These are phyloP conservation scores for Fragilaria crotonensis DNA, from an alignment of 108 stramenopile genomes.

Conservation along the genomic window DNA sequence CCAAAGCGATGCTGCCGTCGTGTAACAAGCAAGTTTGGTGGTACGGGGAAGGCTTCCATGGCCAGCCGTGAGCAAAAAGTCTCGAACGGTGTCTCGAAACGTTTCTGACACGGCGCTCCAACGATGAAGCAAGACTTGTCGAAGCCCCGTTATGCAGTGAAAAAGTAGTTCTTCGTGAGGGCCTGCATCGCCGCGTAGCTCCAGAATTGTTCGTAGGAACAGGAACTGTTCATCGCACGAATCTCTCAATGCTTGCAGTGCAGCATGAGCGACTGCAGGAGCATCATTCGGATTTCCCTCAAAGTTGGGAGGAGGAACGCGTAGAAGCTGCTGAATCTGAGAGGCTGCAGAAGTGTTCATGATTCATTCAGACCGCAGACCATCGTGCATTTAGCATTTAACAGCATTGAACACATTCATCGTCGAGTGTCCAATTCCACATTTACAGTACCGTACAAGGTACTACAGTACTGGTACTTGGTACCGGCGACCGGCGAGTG, in stretches of 20 bases:
- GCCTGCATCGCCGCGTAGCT: constrained; percentile 22
- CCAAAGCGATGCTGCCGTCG: constrained; percentile 58
- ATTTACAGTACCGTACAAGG: not conserved
- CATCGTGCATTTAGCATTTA: too few relatives aligned
- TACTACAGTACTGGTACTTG: too few relatives aligned
- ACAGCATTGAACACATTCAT: not conserved
- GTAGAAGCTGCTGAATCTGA: constrained; percentile 47
- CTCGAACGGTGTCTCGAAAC: constrained; percentile 39
- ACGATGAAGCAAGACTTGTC: constrained; percentile 51
- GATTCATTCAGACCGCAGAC: too few relatives aligned
- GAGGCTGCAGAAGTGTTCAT: constrained; percentile 21
- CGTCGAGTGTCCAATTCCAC: not conserved
- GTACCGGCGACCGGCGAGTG: too few relatives aligned
- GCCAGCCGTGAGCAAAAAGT: constrained; percentile 53
- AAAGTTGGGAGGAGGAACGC: constrained; percentile 37
- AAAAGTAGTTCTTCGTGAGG: constrained; percentile 61
- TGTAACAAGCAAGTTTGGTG: constrained; percentile 49
- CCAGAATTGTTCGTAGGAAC: constrained; percentile 60
- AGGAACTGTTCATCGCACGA: constrained; percentile 58
- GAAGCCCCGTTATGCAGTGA: constrained; percentile 69
- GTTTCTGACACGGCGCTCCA: constrained; percentile 34
- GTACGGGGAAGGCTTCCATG: constrained; percentile 26
- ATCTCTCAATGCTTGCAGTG: constrained; percentile 62
- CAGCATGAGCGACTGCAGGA: constrained; percentile 41
- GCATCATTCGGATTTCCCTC: constrained; percentile 11